Evolutionary conservation across 257 asterid genomes (phyloP).

Genomic region (Petrea volubilis): DNA sequence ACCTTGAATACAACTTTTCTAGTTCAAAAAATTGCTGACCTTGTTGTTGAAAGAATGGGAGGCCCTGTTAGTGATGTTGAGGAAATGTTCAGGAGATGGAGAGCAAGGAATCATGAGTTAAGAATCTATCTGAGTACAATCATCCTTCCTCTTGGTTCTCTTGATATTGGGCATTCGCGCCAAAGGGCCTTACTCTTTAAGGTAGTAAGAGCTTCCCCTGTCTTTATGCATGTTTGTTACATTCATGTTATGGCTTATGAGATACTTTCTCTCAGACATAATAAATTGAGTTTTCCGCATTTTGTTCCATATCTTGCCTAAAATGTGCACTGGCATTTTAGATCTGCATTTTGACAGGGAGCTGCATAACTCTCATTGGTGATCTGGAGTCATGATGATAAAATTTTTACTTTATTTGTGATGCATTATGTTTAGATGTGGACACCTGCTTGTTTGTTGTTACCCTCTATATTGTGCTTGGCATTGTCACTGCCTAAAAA

Average conservation of each 20-base stretch:
- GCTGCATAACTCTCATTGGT: neutral
- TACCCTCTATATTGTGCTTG: neutral
- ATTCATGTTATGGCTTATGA: constrained; percentile 11
- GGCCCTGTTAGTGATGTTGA: constrained; percentile 93
- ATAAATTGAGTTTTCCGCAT: neutral
- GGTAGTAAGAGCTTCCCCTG: constrained; percentile 49
- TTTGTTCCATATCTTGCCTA: neutral
- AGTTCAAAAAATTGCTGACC: constrained; percentile 78
- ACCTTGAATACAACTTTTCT: constrained; percentile 51
- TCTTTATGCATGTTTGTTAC: constrained; percentile 17
- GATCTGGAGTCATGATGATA: neutral
- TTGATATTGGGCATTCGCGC: constrained; percentile 96
- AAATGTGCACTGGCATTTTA: neutral
- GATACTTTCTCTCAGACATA: neutral
- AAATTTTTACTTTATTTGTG: neutral
- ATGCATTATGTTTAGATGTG: neutral
- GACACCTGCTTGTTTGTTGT: neutral
- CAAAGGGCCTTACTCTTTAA: constrained; percentile 97
- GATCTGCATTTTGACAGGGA: neutral
- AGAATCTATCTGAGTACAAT: constrained; percentile 48
- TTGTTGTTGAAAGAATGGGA: constrained; percentile 87
- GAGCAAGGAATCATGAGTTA: constrained; percentile 67
- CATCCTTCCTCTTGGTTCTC: constrained; percentile 85
- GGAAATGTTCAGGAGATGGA: constrained; percentile 84
- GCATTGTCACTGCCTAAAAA: neutral